Evolutionary conservation across 148 eudicot genomes (phyloP).

Genomic region (Dysphania ambrosioides): DNA sequence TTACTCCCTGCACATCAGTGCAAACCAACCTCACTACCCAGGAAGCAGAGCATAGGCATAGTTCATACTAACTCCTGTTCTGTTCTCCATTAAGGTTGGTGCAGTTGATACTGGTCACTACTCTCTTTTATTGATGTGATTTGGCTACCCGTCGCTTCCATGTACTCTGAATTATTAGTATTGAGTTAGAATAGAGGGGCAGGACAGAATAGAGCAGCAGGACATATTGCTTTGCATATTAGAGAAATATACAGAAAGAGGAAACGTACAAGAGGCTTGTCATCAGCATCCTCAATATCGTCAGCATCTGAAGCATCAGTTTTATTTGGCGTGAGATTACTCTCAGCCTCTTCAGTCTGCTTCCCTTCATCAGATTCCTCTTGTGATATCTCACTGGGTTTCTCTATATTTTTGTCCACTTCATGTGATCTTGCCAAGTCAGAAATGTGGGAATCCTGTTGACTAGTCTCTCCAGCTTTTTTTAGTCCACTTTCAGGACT

Average conservation of each 20-base stretch:
- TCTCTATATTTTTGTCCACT: slow-evolving; percentile 29
- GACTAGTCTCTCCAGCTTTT: slow-evolving; percentile 21
- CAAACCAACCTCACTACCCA: neutral
- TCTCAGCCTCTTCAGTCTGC: slow-evolving; percentile 38
- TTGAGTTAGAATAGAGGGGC: slow-evolving; percentile 15
- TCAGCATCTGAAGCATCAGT: slow-evolving; percentile 31
- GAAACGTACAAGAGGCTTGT: slow-evolving; percentile 71
- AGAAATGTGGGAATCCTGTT: slow-evolving; percentile 23
- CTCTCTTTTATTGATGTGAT: slow-evolving; percentile 33
- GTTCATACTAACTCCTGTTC: neutral
- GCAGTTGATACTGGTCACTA: slow-evolving; percentile 6
- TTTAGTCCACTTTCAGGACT: slow-evolving; percentile 22
- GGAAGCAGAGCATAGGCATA: neutral
- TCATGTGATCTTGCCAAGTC: slow-evolving; percentile 25
- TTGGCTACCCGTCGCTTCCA: slow-evolving; percentile 67
- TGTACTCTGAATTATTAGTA: slow-evolving; percentile 42
- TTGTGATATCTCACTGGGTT: slow-evolving; percentile 21
- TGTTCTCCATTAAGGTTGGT: neutral
- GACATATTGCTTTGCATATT: neutral
- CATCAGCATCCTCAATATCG: slow-evolving; percentile 57
- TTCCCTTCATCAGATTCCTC: slow-evolving; percentile 28
- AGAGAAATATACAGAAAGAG: neutral
- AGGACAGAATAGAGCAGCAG: too few relatives aligned
- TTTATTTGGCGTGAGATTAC: slow-evolving; percentile 17
- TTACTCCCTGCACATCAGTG: neutral